Base-by-base conservation (phyloP, 2,329 filamentous ascomycete species). In the Sordariomycetes sp. region DNA sequence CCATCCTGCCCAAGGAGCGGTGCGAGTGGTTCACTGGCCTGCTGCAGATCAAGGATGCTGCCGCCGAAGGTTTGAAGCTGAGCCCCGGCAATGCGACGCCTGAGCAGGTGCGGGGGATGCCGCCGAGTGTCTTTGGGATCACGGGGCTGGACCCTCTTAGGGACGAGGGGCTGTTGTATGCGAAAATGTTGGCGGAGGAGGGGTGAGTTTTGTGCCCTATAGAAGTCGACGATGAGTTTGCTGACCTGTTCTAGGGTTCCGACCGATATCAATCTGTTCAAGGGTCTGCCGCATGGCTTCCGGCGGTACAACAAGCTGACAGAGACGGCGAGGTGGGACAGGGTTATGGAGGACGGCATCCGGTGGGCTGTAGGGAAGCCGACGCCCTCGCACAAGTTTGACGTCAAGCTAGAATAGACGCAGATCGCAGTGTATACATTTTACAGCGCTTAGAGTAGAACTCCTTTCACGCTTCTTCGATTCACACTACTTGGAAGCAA, bases 211-310 rank as follows among this genome's bases (percentile, higher is more conserved):
- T 1, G 7, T 3, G 16, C 5, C 46, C 28, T 52, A 25, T 18
- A 10, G 14, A 8, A 32, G 8, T 8, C 48, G 2, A n/a, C 20
- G 18, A 22, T 20, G 16, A 46, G 37, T 40, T 18, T 34, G 25
- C 54, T 55, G 18, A 55, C 35, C 2, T 20, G 11, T n/a, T 40
- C 50, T 35, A 77, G 75, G 0, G 76, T 82, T 0, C 73, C 79
- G 0, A 80, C 77, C 0, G 67, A 78, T 58, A 66, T 76, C 0
- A 68, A 73, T 58, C 61, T 82, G 1, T 81, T 81, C 64, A 72
- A 69, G 28, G 79, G 80, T 0, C 66, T 82, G 0, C 80, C 80
- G 0, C 80, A 83, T 67, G 76, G 74, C 0, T 80, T 80, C 24
- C 59, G 68, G 3, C 60, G 65, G 0, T 76, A 73, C 59, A 72